These are phyloP conservation scores for Solanum chacoense DNA, from an alignment of 305 asterid genomes.

Conservation along the genomic window DNA sequence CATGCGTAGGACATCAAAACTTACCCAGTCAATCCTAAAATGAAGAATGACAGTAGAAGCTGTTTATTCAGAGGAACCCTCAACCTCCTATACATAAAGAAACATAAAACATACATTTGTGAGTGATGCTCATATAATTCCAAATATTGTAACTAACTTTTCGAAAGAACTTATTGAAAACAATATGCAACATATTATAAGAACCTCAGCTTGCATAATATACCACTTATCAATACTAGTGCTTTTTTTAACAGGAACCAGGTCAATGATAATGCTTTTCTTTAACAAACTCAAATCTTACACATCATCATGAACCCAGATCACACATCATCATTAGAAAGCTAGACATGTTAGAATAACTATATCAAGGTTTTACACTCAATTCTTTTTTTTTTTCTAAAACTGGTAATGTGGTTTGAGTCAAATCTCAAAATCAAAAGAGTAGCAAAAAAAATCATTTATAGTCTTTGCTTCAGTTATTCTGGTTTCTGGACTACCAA, in stretches of 20 bases:
- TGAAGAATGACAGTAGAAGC: slow-evolving; percentile 56
- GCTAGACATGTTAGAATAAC: not conserved
- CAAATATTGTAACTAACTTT: not conserved
- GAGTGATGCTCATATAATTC: not conserved
- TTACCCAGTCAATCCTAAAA: slow-evolving; percentile 95
- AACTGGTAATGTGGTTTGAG: not conserved
- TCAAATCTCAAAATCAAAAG: not conserved
- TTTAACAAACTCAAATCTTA: not conserved
- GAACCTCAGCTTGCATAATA: not conserved
- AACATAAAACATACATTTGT: slow-evolving; percentile 3
- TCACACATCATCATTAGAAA: not conserved
- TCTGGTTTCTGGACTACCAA: not conserved
- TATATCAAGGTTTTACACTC: not conserved
- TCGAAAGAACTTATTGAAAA: not conserved
- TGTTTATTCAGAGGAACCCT: slow-evolving; percentile 58
- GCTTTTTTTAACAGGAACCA: not conserved
- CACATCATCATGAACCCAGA: not conserved
- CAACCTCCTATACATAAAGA: slow-evolving; percentile 40
- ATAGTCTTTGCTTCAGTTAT: not conserved
- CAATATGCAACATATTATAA: not conserved
- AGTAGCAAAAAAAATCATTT: not conserved
- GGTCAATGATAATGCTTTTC: not conserved
- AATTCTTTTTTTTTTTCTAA: not conserved
- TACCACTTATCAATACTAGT: not conserved
- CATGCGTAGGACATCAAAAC: slow-evolving; percentile 8